Conservation (phyloP, 306 rosid genomes). For the Sechiopsis laciniata region DNA sequence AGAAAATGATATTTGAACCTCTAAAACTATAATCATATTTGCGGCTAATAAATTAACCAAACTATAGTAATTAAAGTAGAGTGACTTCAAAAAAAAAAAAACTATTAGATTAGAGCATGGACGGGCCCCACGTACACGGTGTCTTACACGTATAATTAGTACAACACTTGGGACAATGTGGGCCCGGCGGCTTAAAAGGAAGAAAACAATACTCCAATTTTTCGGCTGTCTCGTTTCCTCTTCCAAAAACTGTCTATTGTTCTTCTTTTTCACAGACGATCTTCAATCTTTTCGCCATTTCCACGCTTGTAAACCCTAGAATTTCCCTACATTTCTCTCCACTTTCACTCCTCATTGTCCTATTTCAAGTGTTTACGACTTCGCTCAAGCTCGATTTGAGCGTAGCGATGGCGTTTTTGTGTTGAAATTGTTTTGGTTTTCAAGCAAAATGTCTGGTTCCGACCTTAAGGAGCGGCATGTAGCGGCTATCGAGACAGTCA, state of each 20-base stretch:
- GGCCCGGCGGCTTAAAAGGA: conserved; percentile 18
- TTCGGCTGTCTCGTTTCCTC: background rate
- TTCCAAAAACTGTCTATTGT: background rate
- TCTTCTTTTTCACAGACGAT: conserved; percentile 2
- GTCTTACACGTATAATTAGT: background rate
- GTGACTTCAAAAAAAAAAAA: too few species aligned
- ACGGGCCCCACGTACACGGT: conserved; percentile 5
- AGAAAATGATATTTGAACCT: too few species aligned
- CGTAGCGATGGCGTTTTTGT: conserved; percentile 26
- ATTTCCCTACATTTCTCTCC: background rate
- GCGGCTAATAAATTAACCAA: background rate
- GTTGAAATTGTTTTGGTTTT: conserved; percentile 10
- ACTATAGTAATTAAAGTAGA: conserved; percentile 1
- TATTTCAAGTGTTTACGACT: background rate
- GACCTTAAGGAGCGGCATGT: conserved; percentile 89
- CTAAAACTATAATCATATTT: background rate
- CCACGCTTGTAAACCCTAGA: background rate
- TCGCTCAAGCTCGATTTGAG: background rate
- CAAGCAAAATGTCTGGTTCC: conserved; percentile 60
- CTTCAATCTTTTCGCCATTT: background rate
- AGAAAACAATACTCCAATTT: too few species aligned
- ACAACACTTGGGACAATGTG: conserved; percentile 11
- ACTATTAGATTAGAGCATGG: background rate
- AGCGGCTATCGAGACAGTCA: conserved; percentile 70
- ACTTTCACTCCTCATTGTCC: background rate